phyloP scores from a whole-genome alignment of 2,329 filamentous ascomycete species.

The Botrytis deweyae region DNA sequence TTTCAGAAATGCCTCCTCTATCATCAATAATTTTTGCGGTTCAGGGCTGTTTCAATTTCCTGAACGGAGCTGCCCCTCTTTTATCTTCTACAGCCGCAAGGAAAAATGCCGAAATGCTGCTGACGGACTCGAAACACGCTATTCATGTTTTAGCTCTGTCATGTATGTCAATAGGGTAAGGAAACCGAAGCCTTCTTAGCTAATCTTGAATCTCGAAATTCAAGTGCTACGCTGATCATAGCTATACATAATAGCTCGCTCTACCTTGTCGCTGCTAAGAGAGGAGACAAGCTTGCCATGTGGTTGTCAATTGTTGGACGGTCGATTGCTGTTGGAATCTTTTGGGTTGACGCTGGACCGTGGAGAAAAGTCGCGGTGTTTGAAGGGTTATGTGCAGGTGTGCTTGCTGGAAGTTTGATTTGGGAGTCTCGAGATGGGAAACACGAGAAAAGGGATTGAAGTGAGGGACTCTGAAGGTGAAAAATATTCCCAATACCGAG shows the following conservation, averaged over 20 bases:
- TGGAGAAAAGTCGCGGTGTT: conserved; percentile 15
- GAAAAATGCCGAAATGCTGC: conserved; percentile 12
- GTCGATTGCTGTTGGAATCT: conserved; percentile 1
- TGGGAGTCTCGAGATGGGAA: not conserved
- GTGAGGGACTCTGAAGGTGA: too few relatives aligned
- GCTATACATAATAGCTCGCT: not conserved
- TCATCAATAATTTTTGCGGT: conserved; percentile 9
- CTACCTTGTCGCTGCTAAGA: conserved; percentile 9
- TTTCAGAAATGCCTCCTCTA: not conserved
- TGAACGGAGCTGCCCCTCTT: conserved; percentile 9
- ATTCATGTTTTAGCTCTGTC: conserved; percentile 14
- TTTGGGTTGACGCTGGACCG: not conserved
- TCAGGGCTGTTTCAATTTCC: conserved; percentile 2
- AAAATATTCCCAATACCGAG: too few relatives aligned
- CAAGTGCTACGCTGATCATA: not conserved
- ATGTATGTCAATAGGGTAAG: conserved; percentile 12
- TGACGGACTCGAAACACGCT: conserved; percentile 5
- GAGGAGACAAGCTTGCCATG: conserved; percentile 8
- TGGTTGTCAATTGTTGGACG: conserved; percentile 10
- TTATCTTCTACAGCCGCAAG: not conserved
- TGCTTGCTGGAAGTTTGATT: conserved; percentile 13
- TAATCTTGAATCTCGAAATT: not conserved
- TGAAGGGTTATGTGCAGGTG: not conserved
- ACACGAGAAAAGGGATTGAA: too few relatives aligned
- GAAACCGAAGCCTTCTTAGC: not conserved